A percentile compares a stretch with the other conserved stretches of the same genome.
Evolutionary conservation across 2,329 filamentous ascomycete genomes (phyloP).

Genomic region (Fusarium sp.): DNA sequence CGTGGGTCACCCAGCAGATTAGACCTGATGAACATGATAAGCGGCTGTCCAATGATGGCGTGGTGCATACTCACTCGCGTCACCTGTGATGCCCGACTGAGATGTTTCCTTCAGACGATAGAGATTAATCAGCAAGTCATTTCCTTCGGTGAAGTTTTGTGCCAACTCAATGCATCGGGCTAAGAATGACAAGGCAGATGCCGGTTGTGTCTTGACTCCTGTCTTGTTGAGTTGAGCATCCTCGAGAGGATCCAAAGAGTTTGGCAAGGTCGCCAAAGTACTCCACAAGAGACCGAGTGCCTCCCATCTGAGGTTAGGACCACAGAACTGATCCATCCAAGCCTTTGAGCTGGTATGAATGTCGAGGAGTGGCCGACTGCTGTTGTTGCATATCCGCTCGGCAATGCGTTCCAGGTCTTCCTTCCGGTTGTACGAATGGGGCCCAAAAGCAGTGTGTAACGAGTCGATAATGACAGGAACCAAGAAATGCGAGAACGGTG

Average conservation of each 20-base stretch:
- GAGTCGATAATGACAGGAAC: slow-evolving; percentile 2
- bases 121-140: slow-evolving; percentile 18
- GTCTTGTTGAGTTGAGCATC: not conserved
- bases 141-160: slow-evolving; percentile 8
- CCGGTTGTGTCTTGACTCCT: not conserved
- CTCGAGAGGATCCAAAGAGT: slow-evolving; percentile 3
- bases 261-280: slow-evolving; percentile 6
- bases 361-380: slow-evolving; percentile 46
- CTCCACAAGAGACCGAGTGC: slow-evolving; percentile 50
- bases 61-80: slow-evolving; percentile 18
- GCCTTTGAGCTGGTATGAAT: slow-evolving; percentile 46
- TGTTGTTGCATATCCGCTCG: slow-evolving; percentile 50
- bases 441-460: not conserved
- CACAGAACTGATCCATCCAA: slow-evolving; percentile 52
- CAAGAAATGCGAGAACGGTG: slow-evolving; percentile 3
- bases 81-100: slow-evolving; percentile 9
- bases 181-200: slow-evolving; percentile 5
- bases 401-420: slow-evolving; percentile 10
- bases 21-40: slow-evolving; percentile 4
- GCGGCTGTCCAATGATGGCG: not conserved
- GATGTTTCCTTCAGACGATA: slow-evolving; percentile 7
- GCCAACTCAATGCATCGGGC: slow-evolving; percentile 9
- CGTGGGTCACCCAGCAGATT: slow-evolving; percentile 14
- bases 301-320: slow-evolving; percentile 53
- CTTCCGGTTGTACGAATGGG: not conserved